These are phyloP conservation scores for Termitomyces sp. DNA, from an alignment of 768 basidiomycete species.

Conservation along the genomic window DNA sequence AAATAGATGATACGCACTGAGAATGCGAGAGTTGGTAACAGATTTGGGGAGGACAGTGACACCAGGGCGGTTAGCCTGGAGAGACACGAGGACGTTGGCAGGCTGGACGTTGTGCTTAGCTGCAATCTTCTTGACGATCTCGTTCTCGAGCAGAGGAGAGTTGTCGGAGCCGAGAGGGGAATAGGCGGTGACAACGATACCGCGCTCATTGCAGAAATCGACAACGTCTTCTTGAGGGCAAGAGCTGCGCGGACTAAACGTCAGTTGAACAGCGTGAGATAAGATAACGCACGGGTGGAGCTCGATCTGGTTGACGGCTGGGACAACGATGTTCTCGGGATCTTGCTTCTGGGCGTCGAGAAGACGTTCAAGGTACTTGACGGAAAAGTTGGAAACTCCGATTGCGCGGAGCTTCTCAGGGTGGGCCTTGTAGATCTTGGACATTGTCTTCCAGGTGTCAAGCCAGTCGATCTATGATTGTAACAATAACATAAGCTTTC, in stretches of 20 bases:
- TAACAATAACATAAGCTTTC: too few species aligned
- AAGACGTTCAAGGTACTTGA: conserved; percentile 57
- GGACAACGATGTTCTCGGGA: conserved; percentile 48
- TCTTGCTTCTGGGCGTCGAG: conserved; percentile 23
- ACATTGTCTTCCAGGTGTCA: conserved; percentile 79
- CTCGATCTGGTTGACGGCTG: conserved; percentile 80
- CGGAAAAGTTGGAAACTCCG: conserved; percentile 72
- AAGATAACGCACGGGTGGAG: conserved; percentile 52
- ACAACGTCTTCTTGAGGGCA: conserved; percentile 66
- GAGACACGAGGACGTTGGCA: conserved; percentile 65
- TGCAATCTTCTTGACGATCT: conserved; percentile 56
- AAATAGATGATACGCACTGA: conserved; percentile 26
- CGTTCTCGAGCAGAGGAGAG: conserved; percentile 61
- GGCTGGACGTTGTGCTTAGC: conserved; percentile 51
- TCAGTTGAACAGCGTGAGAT: neutral
- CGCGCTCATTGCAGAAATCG: conserved; percentile 52
- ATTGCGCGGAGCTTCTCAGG: conserved; percentile 76
- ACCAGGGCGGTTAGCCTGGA: conserved; percentile 64
- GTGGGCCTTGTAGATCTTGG: conserved; percentile 55
- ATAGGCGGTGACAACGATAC: conserved; percentile 72
- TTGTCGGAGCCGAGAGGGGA: conserved; percentile 73
- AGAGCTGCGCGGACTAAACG: conserved; percentile 27
- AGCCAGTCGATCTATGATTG: conserved; percentile 46
- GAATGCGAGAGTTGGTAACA: conserved; percentile 64
- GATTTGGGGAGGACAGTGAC: conserved; percentile 73